Percentiles rank a stretch among this genome's conserved stretches.
phyloP scores from a whole-genome alignment of 2,329 filamentous ascomycete species.

The Penicillium sp. region DNA sequence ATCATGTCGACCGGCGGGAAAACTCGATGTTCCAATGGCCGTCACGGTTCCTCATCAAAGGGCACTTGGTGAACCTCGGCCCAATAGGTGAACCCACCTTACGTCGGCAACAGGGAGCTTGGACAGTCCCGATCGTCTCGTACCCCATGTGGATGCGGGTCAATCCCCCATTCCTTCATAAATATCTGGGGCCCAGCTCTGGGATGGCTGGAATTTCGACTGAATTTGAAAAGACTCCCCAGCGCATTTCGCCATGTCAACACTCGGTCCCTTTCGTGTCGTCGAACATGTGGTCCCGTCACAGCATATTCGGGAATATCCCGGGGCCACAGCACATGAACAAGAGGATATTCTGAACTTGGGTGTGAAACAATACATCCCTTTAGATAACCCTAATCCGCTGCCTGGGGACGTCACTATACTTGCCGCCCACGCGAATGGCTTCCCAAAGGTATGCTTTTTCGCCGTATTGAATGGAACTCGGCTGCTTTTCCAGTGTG shows the following conservation, averaged over 20 bases:
- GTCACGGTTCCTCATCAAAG: background rate
- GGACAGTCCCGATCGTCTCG: slow-evolving; percentile 9
- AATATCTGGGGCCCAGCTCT: background rate
- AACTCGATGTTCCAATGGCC: background rate
- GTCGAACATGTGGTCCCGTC: slow-evolving; percentile 74
- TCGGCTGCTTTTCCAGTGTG: background rate
- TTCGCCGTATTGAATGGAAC: background rate
- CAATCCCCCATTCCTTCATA: slow-evolving; percentile 9
- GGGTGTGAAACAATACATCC: slow-evolving; percentile 86
- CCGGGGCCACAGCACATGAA: slow-evolving; percentile 70
- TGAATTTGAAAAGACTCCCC: background rate
- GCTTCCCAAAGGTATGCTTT: slow-evolving; percentile 76
- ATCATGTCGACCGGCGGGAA: background rate
- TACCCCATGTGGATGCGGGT: slow-evolving; percentile 2
- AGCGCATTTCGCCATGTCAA: slow-evolving; percentile 33
- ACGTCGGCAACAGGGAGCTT: slow-evolving; percentile 13
- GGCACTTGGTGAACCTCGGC: slow-evolving; percentile 16
- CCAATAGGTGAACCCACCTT: slow-evolving; percentile 3
- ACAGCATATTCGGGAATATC: slow-evolving; percentile 82
- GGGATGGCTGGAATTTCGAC: background rate
- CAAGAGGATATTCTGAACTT: slow-evolving; percentile 78
- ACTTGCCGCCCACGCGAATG: slow-evolving; percentile 87
- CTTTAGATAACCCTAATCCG: slow-evolving; percentile 70
- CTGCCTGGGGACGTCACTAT: slow-evolving; percentile 80
- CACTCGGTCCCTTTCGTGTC: slow-evolving; percentile 62